phyloP scores from a whole-genome alignment of 352 stramenopile genomes.

The Phytophthora rubi region DNA sequence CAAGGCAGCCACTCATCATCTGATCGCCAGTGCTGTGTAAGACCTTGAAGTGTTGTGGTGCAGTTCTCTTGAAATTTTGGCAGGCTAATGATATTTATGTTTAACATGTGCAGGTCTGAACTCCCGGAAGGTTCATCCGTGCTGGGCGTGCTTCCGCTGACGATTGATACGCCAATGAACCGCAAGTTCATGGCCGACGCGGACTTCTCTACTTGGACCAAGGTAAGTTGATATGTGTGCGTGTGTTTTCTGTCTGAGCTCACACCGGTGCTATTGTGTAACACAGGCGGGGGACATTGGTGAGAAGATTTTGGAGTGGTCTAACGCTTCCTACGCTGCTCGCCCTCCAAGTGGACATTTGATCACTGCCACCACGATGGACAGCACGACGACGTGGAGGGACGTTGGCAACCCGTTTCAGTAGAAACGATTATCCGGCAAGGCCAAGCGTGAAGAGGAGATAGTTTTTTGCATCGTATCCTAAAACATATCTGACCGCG shows the following conservation, averaged over 20 bases:
- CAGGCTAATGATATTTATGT: not conserved
- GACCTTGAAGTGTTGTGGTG: slow-evolving; percentile 9
- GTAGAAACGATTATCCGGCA: slow-evolving; percentile 33
- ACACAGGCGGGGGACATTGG: slow-evolving; percentile 71
- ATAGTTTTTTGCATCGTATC: slow-evolving; percentile 19
- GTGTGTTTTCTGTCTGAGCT: not conserved
- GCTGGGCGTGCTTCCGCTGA: slow-evolving; percentile 75
- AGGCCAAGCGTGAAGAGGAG: slow-evolving; percentile 3
- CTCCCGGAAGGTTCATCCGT: slow-evolving; percentile 61
- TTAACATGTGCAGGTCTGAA: slow-evolving; percentile 40
- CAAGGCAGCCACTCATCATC: slow-evolving; percentile 91
- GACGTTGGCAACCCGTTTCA: slow-evolving; percentile 77
- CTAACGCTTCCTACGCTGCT: slow-evolving; percentile 35
- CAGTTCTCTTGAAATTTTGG: not conserved
- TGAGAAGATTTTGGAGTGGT: slow-evolving; percentile 81
- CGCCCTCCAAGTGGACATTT: slow-evolving; percentile 74
- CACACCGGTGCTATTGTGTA: not conserved
- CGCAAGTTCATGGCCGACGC: slow-evolving; percentile 87
- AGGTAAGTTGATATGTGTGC: slow-evolving; percentile 33
- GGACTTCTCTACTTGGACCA: slow-evolving; percentile 87
- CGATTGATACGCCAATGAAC: slow-evolving; percentile 91
- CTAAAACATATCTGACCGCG: slow-evolving; percentile 20
- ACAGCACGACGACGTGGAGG: slow-evolving; percentile 66
- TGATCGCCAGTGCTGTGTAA: slow-evolving; percentile 86
- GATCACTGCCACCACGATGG: slow-evolving; percentile 67